A percentile compares a stretch with the other conserved stretches of the same genome.
These are phyloP conservation scores for Podila minutissima DNA, from an alignment of 192 early-diverging fungal species.

Conservation along the genomic window DNA sequence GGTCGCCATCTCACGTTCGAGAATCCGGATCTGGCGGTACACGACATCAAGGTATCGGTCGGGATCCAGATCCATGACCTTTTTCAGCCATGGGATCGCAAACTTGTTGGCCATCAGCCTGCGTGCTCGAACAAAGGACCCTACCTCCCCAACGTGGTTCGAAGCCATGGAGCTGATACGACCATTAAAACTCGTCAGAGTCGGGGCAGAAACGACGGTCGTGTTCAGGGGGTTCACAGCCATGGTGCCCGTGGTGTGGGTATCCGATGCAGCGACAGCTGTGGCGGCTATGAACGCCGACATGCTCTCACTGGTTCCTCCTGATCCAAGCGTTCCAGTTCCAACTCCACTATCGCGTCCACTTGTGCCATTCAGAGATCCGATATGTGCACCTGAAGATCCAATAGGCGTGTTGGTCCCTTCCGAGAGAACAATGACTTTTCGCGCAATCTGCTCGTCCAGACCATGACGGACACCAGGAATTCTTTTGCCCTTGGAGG, in stretches of 20 bases:
- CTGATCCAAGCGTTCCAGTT: background rate
- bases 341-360: background rate
- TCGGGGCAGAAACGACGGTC: background rate
- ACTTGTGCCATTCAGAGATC: background rate
- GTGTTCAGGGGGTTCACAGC: background rate
- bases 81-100: conserved; percentile 57
- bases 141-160: conserved; percentile 38
- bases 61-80: conserved; percentile 54
- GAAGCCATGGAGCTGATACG: conserved; percentile 19
- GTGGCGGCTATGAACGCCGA: conserved; percentile 3
- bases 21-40: conserved; percentile 52
- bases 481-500: conserved; percentile 39
- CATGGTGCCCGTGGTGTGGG: background rate
- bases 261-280: conserved; percentile 1
- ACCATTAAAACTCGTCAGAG: background rate
- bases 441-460: conserved; percentile 29
- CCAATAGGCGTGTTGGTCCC: background rate
- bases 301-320: background rate
- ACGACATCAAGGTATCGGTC: conserved; percentile 47
- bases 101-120: conserved; percentile 59
- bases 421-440: background rate
- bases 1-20: conserved; percentile 50
- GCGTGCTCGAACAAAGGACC: conserved; percentile 59
- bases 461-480: conserved; percentile 49
- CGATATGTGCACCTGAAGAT: background rate